These are phyloP conservation scores for Penicillium cosmopolitanum DNA, from an alignment of 495 filamentous ascomycete species.

Conservation along the genomic window DNA sequence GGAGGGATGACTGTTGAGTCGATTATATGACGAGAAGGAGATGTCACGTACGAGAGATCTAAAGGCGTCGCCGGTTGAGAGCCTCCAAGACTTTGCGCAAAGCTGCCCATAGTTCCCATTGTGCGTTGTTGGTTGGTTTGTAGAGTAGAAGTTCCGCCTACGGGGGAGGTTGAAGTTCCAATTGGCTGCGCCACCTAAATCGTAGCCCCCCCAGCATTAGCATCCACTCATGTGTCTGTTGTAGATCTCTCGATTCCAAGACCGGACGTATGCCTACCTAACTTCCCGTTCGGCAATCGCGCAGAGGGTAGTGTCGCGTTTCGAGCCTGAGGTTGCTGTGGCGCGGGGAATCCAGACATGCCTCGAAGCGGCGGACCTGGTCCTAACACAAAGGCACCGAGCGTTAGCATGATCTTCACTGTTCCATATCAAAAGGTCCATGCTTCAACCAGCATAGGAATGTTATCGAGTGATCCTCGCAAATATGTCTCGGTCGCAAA, in stretches of 20 bases:
- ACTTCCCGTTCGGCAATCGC: constrained; percentile 75
- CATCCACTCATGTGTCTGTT: constrained; percentile 19
- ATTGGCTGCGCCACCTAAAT: constrained; percentile 65
- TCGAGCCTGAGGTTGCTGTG: constrained; percentile 67
- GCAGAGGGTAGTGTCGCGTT: constrained; percentile 59
- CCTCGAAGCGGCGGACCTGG: constrained; percentile 68
- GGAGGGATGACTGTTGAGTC: constrained; percentile 9
- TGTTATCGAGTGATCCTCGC: constrained; percentile 24
- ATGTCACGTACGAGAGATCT: constrained; percentile 77
- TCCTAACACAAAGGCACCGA: constrained; percentile 46
- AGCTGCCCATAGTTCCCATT: constrained; percentile 66
- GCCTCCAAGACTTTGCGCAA: constrained; percentile 79
- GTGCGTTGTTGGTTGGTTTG: constrained; percentile 63
- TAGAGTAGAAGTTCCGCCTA: constrained; percentile 66
- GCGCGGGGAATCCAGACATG: constrained; percentile 70
- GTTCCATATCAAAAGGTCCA: constrained; percentile 13
- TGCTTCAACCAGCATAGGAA: constrained; percentile 25
- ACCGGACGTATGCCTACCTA: constrained; percentile 57
- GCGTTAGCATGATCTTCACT: constrained; percentile 34
- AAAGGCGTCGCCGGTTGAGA: constrained; percentile 76
- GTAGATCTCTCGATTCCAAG: constrained; percentile 6
- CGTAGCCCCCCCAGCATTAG: constrained; percentile 38
- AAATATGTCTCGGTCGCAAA: constrained; percentile 36
- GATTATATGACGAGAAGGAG: background rate
- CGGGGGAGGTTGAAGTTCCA: constrained; percentile 81